Evolutionary conservation across 495 filamentous ascomycete genomes (phyloP).

Genomic region (Aspergillus affinis): DNA sequence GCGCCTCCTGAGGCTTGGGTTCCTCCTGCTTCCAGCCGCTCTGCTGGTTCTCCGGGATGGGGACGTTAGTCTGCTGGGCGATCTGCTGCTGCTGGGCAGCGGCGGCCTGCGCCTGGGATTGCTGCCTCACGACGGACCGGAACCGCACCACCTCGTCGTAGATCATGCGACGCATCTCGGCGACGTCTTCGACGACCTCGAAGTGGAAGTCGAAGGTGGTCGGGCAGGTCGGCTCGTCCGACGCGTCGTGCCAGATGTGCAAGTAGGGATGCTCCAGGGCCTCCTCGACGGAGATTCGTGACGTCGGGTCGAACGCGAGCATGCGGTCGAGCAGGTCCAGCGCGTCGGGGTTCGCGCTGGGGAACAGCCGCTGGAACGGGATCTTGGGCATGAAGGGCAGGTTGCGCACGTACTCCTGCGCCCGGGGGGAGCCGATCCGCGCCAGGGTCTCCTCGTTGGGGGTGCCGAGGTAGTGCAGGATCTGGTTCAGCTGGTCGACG

Average conservation of each 20-base stretch:
- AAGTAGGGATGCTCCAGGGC: conserved; percentile 96
- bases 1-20: conserved; percentile 81
- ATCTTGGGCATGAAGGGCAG: conserved; percentile 95
- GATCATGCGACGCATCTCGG: conserved; percentile 96
- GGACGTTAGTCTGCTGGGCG: conserved; percentile 55
- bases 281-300: conserved; percentile 87
- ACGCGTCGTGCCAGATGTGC: conserved; percentile 96
- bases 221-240: conserved; percentile 90
- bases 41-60: conserved; percentile 69
- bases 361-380: conserved; percentile 83
- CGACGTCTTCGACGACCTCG: conserved; percentile 89
- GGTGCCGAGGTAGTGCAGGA: conserved; percentile 95
- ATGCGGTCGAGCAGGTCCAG: conserved; percentile 93
- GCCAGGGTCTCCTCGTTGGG: conserved; percentile 92
- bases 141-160: conserved; percentile 87
- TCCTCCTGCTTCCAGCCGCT: conserved; percentile 77
- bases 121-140: conserved; percentile 70
- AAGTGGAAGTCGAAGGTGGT: conserved; percentile 97
- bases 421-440: conserved; percentile 91
- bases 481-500: conserved; percentile 98
- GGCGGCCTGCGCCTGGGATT: conserved; percentile 47
- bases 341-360: conserved; percentile 92
- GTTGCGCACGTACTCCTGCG: conserved; percentile 98
- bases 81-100: conserved; percentile 40
- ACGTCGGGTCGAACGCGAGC: conserved; percentile 94